Base-by-base conservation (phyloP, 495 filamentous ascomycete species). In the Aspergillus avenaceus region DNA sequence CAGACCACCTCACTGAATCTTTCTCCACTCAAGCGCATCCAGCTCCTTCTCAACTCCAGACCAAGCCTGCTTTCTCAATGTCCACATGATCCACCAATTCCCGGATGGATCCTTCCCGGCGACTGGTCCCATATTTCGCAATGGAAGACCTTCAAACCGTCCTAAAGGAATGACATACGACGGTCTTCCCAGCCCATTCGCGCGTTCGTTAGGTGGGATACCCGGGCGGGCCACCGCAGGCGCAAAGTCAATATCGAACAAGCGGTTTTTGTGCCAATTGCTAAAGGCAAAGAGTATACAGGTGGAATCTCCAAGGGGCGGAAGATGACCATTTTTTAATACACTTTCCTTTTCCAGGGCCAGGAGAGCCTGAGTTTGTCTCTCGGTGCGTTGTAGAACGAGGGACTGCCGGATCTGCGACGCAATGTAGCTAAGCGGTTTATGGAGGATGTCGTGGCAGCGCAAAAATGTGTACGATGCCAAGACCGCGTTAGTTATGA, bases 61-160 rank as follows among this genome's bases (percentile, higher is more conserved):
- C 32, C 32, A 36, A 4, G 32, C 32, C 2, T 12, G 14, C 3
- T 5, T 16, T 14, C 32, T 2, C 12, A 36, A 8, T n/a, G 5
- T 36, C 12, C 32, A 49, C 40, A 41, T 11, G n/a, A 73, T 41
- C 73, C 72, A 74, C 43, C 72, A 78, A 54, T 76, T 72, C 2
- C 72, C 75, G 26, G 60, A 60, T 5, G 51, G 56, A 48, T 77
- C 74, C 56, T 76, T 73, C 1, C 75, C 75, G 19, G 75, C 46
- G 12, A 77, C 60, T 6, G 27, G 37, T 11, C 49, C 26, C 18
- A 47, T 25, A 18, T 59, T 52, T 36, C n/a, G 32, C 13, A 1
- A 5, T 14, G n/a, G 8, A 36, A 36, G 4, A 6, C 2, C 12
- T 4, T 3, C 8, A 4, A 14, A 36, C n/a, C 7, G 4, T 1